These are phyloP conservation scores for Aphanomyces invadans DNA, from an alignment of 352 stramenopile species.

Conservation along the genomic window DNA sequence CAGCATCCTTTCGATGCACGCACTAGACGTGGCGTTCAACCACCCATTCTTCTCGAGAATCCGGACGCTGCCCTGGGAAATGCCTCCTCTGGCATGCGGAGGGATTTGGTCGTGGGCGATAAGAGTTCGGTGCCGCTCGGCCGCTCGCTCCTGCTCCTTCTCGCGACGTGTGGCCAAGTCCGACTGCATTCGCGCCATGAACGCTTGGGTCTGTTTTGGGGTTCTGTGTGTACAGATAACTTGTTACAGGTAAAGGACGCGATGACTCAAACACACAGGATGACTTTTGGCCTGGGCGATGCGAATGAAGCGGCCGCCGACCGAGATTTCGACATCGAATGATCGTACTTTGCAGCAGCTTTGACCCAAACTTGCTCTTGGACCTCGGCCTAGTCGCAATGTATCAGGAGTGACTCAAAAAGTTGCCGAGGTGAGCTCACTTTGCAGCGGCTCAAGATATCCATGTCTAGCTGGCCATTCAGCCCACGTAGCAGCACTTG, in stretches of 20 bases:
- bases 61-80: not conserved
- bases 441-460: not conserved
- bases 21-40: not conserved
- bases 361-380: slow-evolving; percentile 6
- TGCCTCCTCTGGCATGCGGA: not conserved
- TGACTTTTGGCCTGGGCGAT: not conserved
- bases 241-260: not conserved
- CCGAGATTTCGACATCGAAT: not conserved
- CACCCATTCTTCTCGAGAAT: slow-evolving; percentile 18
- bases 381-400: not conserved
- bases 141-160: not conserved
- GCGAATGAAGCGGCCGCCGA: not conserved
- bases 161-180: not conserved
- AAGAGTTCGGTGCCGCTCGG: too few relatives aligned
- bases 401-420: too few relatives aligned
- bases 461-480: not conserved
- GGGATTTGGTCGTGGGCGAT: too few relatives aligned
- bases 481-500: not conserved
- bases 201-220: not conserved
- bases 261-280: not conserved
- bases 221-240: not conserved
- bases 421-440: not conserved
- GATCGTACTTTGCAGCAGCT: not conserved
- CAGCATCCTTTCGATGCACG: not conserved
- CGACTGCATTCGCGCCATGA: slow-evolving; percentile 4